Evolutionary conservation across 1,284 basidiomycete genomes (phyloP).

Genomic region (Golubevia sp.): DNA sequence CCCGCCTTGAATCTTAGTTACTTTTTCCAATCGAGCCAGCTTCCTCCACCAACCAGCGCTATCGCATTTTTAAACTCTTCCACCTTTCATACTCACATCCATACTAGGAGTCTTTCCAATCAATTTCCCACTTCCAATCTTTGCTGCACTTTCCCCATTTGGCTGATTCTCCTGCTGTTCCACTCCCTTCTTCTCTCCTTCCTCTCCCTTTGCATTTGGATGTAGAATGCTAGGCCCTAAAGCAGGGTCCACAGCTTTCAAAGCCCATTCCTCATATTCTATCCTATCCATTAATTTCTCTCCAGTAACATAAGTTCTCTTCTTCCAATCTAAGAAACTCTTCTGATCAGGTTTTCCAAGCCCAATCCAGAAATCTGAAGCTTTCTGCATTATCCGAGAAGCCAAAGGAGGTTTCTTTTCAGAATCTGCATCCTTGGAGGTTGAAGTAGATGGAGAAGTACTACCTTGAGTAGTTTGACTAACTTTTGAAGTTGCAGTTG

Average conservation of each 20-base stretch:
- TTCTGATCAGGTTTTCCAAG: slow-evolving; percentile 40
- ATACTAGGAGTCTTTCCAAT: neutral
- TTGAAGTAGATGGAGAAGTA: neutral
- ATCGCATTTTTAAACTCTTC: neutral
- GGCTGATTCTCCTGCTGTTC: slow-evolving; percentile 3
- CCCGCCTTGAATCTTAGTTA: too few species aligned
- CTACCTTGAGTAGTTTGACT: slow-evolving; percentile 8
- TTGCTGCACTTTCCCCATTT: neutral
- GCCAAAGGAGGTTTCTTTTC: slow-evolving; percentile 17
- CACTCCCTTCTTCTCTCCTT: slow-evolving; percentile 1
- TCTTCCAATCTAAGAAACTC: slow-evolving; percentile 48
- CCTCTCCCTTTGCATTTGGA: slow-evolving; percentile 12
- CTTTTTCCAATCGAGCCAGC: slow-evolving; percentile 1
- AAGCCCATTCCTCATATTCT: slow-evolving; percentile 58
- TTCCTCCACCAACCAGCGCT: neutral
- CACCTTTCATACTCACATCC: slow-evolving; percentile 1
- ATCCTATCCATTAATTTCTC: slow-evolving; percentile 57
- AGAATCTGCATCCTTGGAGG: neutral
- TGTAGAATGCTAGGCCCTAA: slow-evolving; percentile 22
- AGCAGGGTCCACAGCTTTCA: slow-evolving; percentile 52
- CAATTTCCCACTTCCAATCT: neutral
- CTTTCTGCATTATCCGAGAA: slow-evolving; percentile 32
- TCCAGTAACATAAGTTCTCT: slow-evolving; percentile 38
- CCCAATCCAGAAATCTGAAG: slow-evolving; percentile 47
- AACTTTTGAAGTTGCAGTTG: slow-evolving; percentile 17